These are phyloP conservation scores for Xylariaceae sp. DNA, from an alignment of 2,329 filamentous ascomycete species.

Conservation along the genomic window DNA sequence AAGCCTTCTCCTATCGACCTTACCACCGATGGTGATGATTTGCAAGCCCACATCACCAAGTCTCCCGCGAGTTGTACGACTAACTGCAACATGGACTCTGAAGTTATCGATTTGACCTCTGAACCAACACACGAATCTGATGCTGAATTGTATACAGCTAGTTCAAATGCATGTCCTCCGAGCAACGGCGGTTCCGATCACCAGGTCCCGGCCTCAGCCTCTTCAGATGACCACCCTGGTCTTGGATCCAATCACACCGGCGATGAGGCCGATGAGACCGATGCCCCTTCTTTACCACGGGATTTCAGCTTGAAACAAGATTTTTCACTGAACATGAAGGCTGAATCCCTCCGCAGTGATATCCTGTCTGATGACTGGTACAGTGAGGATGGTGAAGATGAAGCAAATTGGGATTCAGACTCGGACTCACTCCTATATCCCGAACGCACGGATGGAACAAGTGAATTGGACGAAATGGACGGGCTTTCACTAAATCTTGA, in stretches of 20 bases:
- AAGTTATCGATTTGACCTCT: conserved; percentile 26
- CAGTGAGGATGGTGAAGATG: conserved; percentile 8
- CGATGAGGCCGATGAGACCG: no score
- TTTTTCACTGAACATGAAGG: no score
- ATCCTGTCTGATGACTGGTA: neutral
- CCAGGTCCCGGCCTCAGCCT: neutral
- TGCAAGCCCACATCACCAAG: neutral
- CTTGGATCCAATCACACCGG: no score
- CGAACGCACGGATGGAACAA: conserved; percentile 8
- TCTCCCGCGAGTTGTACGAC: neutral
- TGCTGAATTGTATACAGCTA: conserved; percentile 2
- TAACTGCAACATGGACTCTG: conserved; percentile 16
- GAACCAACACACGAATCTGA: conserved; percentile 21
- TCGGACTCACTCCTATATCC: neutral
- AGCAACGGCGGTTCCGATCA: neutral
- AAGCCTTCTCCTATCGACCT: conserved; percentile 23
- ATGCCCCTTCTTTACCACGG: no score
- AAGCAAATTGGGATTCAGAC: neutral
- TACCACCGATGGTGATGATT: conserved; percentile 22
- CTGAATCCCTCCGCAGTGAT: no score
- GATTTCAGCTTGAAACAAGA: neutral
- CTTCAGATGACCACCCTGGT: neutral
- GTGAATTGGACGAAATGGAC: neutral
- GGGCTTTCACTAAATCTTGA: neutral
- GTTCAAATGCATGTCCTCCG: neutral